A percentile compares a stretch with the other conserved stretches of the same genome.
Conservation (phyloP, 2,329 filamentous ascomycete species). For the Alternaria gansuensis region DNA sequence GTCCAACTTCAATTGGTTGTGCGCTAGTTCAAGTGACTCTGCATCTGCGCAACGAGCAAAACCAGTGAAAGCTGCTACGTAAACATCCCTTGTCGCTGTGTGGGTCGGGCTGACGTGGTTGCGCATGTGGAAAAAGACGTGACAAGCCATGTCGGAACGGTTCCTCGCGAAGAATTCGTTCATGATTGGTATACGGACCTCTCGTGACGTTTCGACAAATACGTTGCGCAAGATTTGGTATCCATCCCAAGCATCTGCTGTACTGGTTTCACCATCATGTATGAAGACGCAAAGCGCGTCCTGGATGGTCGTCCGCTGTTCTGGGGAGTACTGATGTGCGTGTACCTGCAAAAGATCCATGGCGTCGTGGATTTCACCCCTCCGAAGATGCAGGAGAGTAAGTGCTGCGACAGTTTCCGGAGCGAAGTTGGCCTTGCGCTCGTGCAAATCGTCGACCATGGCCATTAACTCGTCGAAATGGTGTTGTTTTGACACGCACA, state of each 20-base stretch:
- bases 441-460: constrained; percentile 76
- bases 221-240: constrained; percentile 67
- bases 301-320: constrained; percentile 73
- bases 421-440: constrained; percentile 73
- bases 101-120: constrained; percentile 69
- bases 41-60: constrained; percentile 68
- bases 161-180: constrained; percentile 78
- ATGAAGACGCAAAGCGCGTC: constrained; percentile 74
- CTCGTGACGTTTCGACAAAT: constrained; percentile 70
- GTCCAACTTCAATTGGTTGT: constrained; percentile 96
- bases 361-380: constrained; percentile 79
- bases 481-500: constrained; percentile 69
- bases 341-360: constrained; percentile 83
- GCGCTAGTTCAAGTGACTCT: constrained; percentile 75
- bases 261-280: constrained; percentile 71
- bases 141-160: constrained; percentile 82
- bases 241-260: constrained; percentile 68
- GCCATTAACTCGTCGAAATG: constrained; percentile 75
- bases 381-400: constrained; percentile 75
- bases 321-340: constrained; percentile 72
- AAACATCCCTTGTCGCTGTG: constrained; percentile 76
- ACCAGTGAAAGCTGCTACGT: constrained; percentile 79
- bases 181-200: constrained; percentile 77
- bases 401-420: constrained; percentile 77
- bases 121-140: constrained; percentile 96